Percentiles rank a stretch among this genome's conserved stretches.
Evolutionary conservation across 345 rosid species (phyloP).

Genomic region (Bretschneidera sinensis): DNA sequence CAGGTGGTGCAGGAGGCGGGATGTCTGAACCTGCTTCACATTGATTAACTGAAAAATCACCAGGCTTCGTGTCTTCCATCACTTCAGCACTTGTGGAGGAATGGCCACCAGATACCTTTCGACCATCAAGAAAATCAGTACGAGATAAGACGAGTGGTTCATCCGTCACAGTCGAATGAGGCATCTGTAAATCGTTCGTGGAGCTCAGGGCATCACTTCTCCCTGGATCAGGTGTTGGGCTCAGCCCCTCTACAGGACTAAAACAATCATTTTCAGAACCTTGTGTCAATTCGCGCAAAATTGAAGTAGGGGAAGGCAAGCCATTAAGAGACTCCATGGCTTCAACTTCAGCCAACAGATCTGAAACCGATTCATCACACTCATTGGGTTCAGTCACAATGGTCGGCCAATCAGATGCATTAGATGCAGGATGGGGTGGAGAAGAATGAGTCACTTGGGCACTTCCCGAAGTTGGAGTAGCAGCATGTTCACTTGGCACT

Average conservation of each 20-base stretch:
- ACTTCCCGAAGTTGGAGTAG: slow-evolving; percentile 62
- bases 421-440: slow-evolving; percentile 30
- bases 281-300: slow-evolving; percentile 49
- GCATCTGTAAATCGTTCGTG: slow-evolving; percentile 49
- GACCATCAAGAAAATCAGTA: slow-evolving; percentile 27
- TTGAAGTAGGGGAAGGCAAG: slow-evolving; percentile 75
- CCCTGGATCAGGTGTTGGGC: slow-evolving; percentile 53
- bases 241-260: slow-evolving; percentile 61
- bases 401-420: slow-evolving; percentile 65
- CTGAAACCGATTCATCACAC: slow-evolving; percentile 94
- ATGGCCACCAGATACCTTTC: slow-evolving; percentile 37
- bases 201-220: slow-evolving; percentile 77
- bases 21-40: slow-evolving; percentile 46
- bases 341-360: slow-evolving; percentile 97
- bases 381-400: slow-evolving; percentile 62
- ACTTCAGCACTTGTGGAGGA: slow-evolving; percentile 39
- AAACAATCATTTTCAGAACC: slow-evolving; percentile 74
- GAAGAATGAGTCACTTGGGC: slow-evolving; percentile 42
- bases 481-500: slow-evolving; percentile 40
- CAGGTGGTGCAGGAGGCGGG: slow-evolving; percentile 38
- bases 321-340: slow-evolving; percentile 88
- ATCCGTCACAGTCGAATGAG: slow-evolving; percentile 34
- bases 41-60: slow-evolving; percentile 43
- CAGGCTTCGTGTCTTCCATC: slow-evolving; percentile 35
- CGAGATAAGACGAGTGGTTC: slow-evolving; percentile 27